Evolutionary conservation across 73 alveolate genomes (phyloP).

Genomic region (Paramecium biaurelia): DNA sequence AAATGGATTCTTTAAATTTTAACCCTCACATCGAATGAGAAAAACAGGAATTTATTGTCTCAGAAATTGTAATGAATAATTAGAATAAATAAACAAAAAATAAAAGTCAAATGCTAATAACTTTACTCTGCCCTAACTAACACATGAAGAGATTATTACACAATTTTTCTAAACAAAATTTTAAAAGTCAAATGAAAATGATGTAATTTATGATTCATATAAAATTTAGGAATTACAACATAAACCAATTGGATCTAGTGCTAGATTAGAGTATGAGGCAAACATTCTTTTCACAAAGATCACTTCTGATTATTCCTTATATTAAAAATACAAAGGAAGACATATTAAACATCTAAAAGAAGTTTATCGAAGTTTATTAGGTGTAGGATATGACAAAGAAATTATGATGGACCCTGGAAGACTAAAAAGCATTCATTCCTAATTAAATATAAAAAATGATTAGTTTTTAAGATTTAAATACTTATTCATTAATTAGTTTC

Average conservation of each 20-base stretch:
- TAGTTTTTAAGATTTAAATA: slow-evolving; percentile 33
- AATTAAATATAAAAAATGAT: neutral
- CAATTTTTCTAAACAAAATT: neutral
- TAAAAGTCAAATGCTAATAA: neutral
- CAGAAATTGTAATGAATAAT: neutral
- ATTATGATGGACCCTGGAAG: slow-evolving; percentile 3
- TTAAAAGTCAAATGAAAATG: neutral
- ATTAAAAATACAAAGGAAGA: neutral
- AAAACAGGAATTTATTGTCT: slow-evolving; percentile 6
- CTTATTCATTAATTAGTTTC: slow-evolving; percentile 15
- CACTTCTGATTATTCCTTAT: neutral
- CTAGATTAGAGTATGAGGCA: slow-evolving; percentile 9
- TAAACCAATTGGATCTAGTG: slow-evolving; percentile 38
- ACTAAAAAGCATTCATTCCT: neutral
- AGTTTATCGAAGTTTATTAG: slow-evolving; percentile 21
- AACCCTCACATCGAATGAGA: slow-evolving; percentile 10
- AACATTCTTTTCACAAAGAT: neutral
- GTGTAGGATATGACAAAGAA: slow-evolving; percentile 35
- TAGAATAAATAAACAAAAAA: neutral
- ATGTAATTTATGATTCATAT: neutral
- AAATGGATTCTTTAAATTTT: neutral
- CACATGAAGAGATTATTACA: neutral
- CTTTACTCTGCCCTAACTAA: neutral
- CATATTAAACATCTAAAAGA: slow-evolving; percentile 16
- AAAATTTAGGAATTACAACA: neutral